Percentiles rank a stretch among this genome's conserved stretches.
phyloP scores from a whole-genome alignment of 169 alveolate genomes.

The Perkinsus chesapeaki region DNA sequence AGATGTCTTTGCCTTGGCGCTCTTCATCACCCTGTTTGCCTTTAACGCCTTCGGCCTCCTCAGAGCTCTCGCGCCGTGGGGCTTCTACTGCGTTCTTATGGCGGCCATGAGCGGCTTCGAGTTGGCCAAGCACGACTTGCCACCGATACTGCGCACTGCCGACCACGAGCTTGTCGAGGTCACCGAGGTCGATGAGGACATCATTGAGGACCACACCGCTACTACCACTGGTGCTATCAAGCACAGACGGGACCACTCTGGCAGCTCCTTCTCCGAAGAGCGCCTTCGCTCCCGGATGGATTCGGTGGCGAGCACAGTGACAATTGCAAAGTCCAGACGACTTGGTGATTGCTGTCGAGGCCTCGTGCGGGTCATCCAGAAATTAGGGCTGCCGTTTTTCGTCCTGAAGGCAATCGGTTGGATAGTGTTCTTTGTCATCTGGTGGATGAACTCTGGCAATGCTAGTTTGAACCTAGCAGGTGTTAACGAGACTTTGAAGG shows the following conservation, averaged over 20 bases:
- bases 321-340: neutral
- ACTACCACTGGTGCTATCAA: neutral
- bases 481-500: neutral
- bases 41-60: neutral
- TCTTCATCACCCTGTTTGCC: neutral
- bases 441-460: neutral
- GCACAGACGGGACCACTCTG: neutral
- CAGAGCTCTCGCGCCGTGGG: neutral
- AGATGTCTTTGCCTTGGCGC: neutral
- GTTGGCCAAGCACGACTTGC: neutral
- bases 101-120: constrained; percentile 2
- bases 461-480: neutral
- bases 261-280: neutral
- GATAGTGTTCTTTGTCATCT: neutral
- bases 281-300: neutral
- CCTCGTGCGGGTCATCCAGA: neutral
- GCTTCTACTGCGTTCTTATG: neutral
- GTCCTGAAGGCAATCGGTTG: neutral
- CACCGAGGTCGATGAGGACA: neutral
- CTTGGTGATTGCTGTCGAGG: neutral
- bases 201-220: neutral
- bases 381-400: neutral
- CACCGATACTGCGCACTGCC: neutral
- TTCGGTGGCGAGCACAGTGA: neutral
- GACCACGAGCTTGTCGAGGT: neutral